These are phyloP conservation scores for Chlamydomonas sphaeroides DNA, from an alignment of 139 green algal genomes.

Conservation along the genomic window DNA sequence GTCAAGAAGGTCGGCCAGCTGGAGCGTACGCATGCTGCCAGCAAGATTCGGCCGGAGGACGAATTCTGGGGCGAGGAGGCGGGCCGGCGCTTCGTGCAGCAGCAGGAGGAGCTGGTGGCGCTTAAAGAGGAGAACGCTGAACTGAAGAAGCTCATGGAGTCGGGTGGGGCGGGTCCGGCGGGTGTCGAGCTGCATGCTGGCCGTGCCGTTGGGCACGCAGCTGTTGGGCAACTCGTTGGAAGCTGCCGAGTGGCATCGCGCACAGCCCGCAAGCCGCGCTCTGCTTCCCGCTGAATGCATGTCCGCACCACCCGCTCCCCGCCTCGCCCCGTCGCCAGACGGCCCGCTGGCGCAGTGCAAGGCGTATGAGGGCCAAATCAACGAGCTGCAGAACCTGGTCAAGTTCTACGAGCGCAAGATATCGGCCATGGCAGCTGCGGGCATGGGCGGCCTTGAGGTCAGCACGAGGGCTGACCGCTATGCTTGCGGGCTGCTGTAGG, in stretches of 20 bases:
- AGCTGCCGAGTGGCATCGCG: too few species aligned
- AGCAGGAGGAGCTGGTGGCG: conserved; percentile 74
- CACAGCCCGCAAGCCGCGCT: too few species aligned
- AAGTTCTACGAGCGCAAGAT: conserved; percentile 64
- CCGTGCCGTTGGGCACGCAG: too few species aligned
- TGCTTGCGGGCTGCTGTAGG: too few species aligned
- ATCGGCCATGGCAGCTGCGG: background rate
- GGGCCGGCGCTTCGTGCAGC: conserved; percentile 62
- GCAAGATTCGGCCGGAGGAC: conserved; percentile 49
- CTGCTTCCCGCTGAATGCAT: too few species aligned
- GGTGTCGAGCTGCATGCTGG: background rate
- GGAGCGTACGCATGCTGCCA: conserved; percentile 28
- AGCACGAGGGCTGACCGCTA: background rate
- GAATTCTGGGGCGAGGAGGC: conserved; percentile 67
- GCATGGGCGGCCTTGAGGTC: conserved; percentile 6
- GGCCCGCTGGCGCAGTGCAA: conserved; percentile 33
- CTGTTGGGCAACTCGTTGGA: too few species aligned
- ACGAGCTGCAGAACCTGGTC: conserved; percentile 59
- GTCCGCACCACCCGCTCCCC: too few species aligned
- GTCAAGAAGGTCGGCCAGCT: conserved; percentile 57
- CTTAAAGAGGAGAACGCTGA: conserved; percentile 58
- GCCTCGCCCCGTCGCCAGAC: too few species aligned
- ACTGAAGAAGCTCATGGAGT: conserved; percentile 50
- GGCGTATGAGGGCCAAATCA: conserved; percentile 48
- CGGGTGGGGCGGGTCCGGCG: background rate